These are phyloP conservation scores for Gnomoniopsis smithogilvyi DNA, from an alignment of 2,329 filamentous ascomycete genomes.

Conservation along the genomic window DNA sequence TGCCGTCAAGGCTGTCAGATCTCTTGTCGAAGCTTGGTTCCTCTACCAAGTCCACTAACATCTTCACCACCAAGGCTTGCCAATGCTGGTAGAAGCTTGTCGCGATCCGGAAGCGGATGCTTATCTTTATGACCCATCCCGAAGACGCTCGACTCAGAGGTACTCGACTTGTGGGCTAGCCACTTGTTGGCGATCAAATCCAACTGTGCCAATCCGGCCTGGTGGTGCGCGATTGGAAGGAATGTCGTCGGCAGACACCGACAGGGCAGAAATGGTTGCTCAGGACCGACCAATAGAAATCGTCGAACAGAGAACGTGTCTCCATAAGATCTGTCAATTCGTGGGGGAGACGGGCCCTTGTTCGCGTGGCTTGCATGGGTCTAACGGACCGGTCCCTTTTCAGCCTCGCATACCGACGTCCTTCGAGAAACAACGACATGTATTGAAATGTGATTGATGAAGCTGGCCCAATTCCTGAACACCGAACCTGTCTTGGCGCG, in stretches of 20 bases:
- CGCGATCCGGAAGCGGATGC: background rate
- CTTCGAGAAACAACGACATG: background rate
- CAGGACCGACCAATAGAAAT: constrained; percentile 6
- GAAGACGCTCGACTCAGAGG: background rate
- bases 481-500: constrained; percentile 7
- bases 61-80: background rate
- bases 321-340: constrained; percentile 13
- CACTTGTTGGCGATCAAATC: background rate
- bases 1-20: background rate
- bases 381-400: constrained; percentile 2
- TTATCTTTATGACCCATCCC: background rate
- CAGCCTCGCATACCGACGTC: constrained; percentile 9
- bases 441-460: background rate
- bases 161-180: background rate
- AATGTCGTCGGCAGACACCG: constrained; percentile 9
- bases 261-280: background rate
- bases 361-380: constrained; percentile 2
- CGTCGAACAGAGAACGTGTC: constrained; percentile 2
- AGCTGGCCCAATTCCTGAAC: background rate
- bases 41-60: background rate
- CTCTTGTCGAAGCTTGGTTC: background rate
- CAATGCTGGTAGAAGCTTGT: background rate
- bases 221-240: background rate
- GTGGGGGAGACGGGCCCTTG: constrained; percentile 6
- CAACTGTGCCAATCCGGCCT: background rate